Conservation (phyloP, 1,284 basidiomycete species). For the Fomitopsis pinicola region DNA sequence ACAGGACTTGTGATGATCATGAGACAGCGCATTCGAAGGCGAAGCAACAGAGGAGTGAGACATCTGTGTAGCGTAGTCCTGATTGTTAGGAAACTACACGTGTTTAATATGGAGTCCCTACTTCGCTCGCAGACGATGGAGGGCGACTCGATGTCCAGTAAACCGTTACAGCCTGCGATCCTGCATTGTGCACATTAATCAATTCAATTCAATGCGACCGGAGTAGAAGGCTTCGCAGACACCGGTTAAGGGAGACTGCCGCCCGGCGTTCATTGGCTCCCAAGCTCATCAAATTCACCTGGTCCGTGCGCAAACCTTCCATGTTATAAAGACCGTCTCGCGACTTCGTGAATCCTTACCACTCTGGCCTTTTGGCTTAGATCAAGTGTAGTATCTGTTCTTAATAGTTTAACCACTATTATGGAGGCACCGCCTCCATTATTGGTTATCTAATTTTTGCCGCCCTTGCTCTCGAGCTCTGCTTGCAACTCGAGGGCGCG, state of each 20-base stretch:
- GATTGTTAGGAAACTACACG: no score
- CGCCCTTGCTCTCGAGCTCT: constrained; percentile 28
- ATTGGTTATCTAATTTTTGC: constrained; percentile 39
- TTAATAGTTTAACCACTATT: constrained; percentile 77
- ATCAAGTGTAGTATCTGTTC: constrained; percentile 94
- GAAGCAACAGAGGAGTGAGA: no score
- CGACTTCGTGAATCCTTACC: constrained; percentile 35
- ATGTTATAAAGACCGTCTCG: not conserved
- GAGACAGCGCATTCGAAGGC: not conserved
- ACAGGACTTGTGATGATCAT: not conserved
- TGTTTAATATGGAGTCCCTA: no score
- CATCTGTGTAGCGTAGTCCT: no score
- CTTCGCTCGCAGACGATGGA: no score
- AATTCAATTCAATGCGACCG: no score
- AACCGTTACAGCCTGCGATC: no score
- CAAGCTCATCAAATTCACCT: not conserved
- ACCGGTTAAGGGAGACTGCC: no score
- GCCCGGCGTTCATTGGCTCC: not conserved
- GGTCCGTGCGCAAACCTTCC: not conserved
- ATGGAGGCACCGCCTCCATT: constrained; percentile 39
- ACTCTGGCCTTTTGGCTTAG: constrained; percentile 94
- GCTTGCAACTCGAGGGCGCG: constrained; percentile 26
- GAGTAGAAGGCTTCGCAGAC: no score
- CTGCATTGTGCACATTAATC: no score
- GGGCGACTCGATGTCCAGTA: no score